A percentile compares a stretch with the other conserved stretches of the same genome.
Evolutionary conservation across 2,329 filamentous ascomycete species (phyloP).

Genomic region (Didymella segeticola): DNA sequence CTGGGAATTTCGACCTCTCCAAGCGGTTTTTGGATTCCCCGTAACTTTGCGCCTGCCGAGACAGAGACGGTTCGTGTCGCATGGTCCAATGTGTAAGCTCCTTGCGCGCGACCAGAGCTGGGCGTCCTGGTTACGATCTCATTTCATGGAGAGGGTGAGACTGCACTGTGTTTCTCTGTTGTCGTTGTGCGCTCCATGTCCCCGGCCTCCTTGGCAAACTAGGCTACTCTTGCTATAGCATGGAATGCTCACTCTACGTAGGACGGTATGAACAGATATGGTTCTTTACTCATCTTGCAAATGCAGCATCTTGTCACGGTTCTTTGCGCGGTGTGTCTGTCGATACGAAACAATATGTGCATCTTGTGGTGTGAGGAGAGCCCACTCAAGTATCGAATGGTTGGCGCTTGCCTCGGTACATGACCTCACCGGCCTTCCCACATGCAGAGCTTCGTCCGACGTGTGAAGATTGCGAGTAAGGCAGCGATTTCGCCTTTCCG

Average conservation of each 20-base stretch:
- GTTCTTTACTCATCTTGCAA: not conserved
- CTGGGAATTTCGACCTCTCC: not conserved
- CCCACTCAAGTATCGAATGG: slow-evolving; percentile 7
- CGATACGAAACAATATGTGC: not conserved
- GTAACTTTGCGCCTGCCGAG: not conserved
- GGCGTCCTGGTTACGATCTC: slow-evolving; percentile 1
- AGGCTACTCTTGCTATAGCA: slow-evolving; percentile 8
- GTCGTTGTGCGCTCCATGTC: slow-evolving; percentile 13
- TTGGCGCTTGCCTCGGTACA: slow-evolving; percentile 27
- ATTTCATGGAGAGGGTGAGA: slow-evolving; percentile 22
- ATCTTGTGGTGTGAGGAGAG: slow-evolving; percentile 5
- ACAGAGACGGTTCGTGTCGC: not conserved
- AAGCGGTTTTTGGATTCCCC: not conserved
- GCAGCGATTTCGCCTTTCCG: slow-evolving; percentile 15
- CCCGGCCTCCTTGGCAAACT: slow-evolving; percentile 7
- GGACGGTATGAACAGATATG: not conserved
- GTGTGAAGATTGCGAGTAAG: slow-evolving; percentile 16
- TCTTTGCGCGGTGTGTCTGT: not conserved
- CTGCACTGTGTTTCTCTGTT: slow-evolving; percentile 7
- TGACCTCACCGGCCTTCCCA: slow-evolving; percentile 23
- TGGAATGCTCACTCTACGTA: slow-evolving; percentile 2
- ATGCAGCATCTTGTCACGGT: not conserved
- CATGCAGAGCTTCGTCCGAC: slow-evolving; percentile 33
- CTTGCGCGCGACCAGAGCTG: not conserved
- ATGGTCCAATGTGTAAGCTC: not conserved